phyloP scores from a whole-genome alignment of 2,329 filamentous ascomycete species.

The Colletotrichum filicis region DNA sequence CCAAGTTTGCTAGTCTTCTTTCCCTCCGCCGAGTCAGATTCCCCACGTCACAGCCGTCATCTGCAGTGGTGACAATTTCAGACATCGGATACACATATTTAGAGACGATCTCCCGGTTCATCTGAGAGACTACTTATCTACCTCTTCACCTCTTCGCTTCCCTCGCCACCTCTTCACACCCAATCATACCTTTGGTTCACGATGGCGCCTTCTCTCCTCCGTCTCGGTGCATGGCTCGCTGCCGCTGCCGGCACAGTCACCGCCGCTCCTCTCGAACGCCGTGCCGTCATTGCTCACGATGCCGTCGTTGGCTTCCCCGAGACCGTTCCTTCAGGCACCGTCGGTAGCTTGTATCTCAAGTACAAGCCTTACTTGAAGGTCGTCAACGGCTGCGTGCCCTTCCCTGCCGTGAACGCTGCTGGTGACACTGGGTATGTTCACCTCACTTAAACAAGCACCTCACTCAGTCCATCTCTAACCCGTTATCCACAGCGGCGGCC shows the following conservation, averaged over 20 bases:
- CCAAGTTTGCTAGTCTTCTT: neutral
- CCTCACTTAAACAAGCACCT: neutral
- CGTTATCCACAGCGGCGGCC: conserved; percentile 40
- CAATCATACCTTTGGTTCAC: neutral
- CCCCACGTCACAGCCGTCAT: conserved; percentile 11
- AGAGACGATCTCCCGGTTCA: conserved; percentile 28
- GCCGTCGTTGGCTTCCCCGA: conserved; percentile 46
- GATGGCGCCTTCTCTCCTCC: conserved; percentile 34
- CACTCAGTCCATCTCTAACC: conserved; percentile 30
- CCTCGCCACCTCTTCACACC: neutral
- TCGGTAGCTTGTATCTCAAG: conserved; percentile 45
- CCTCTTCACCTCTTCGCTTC: neutral
- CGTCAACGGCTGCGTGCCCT: conserved; percentile 70
- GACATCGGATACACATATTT: conserved; percentile 16
- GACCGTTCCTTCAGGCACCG: conserved; percentile 42
- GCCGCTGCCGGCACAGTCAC: conserved; percentile 25
- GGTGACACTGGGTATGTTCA: conserved; percentile 66
- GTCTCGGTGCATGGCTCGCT: conserved; percentile 32
- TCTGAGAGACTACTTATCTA: neutral
- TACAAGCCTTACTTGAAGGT: conserved; percentile 53
- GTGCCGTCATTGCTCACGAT: conserved; percentile 44
- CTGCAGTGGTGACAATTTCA: conserved; percentile 23
- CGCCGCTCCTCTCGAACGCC: conserved; percentile 41
- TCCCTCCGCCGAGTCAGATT: conserved; percentile 9
- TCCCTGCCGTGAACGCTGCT: conserved; percentile 67